Evolutionary conservation across 2,329 filamentous ascomycete genomes (phyloP).

Genomic region (Juglanconis sp.): DNA sequence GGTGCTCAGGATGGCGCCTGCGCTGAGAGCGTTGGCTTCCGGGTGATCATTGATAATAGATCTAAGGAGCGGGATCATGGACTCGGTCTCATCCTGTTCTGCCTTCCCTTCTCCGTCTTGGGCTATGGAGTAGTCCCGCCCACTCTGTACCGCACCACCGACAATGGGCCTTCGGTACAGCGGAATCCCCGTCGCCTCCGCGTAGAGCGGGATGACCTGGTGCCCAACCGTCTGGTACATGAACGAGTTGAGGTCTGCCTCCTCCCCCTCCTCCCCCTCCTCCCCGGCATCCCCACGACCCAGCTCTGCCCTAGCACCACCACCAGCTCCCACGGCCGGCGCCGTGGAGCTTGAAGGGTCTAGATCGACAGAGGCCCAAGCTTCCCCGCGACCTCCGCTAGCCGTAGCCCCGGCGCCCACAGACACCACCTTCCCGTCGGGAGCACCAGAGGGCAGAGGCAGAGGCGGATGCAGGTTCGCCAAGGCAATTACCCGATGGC

Average conservation of each 20-base stretch:
- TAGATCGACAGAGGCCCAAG: neutral
- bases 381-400: neutral
- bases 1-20: constrained; percentile 88
- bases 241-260: constrained; percentile 84
- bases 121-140: constrained; percentile 60
- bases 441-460: constrained; percentile 1
- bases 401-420: neutral
- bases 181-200: constrained; percentile 72
- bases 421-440: neutral
- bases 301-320: constrained; percentile 24
- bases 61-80: constrained; percentile 71
- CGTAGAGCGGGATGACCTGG: constrained; percentile 80
- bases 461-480: constrained; percentile 75
- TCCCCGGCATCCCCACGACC: constrained; percentile 30
- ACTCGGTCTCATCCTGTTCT: constrained; percentile 80
- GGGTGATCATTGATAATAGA: constrained; percentile 68
- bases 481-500: constrained; percentile 80
- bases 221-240: constrained; percentile 99
- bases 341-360: neutral
- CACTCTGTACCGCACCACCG: constrained; percentile 68
- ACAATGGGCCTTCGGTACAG: constrained; percentile 77
- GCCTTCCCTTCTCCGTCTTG: constrained; percentile 14
- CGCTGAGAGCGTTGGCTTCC: constrained; percentile 79
- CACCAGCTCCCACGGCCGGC: constrained; percentile 9
- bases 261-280: constrained; percentile 33